These are phyloP conservation scores for Cochlearia excelsa DNA, from an alignment of 345 rosid genomes.

Conservation along the genomic window DNA sequence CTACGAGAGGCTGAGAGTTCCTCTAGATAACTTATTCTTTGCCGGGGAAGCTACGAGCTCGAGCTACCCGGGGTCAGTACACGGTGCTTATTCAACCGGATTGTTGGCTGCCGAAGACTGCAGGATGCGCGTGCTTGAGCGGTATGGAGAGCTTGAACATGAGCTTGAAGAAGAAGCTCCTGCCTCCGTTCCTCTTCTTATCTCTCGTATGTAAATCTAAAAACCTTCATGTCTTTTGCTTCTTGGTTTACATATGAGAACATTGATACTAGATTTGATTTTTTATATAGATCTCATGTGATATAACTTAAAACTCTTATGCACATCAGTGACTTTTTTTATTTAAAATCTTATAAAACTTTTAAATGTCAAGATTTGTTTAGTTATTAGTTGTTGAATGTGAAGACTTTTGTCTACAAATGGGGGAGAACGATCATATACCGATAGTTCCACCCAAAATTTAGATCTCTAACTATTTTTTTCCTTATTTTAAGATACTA, in stretches of 20 bases:
- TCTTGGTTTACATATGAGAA: too few relatives aligned
- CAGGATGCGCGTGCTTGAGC: constrained; percentile 92
- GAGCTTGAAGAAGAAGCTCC: constrained; percentile 72
- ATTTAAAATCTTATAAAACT: too few relatives aligned
- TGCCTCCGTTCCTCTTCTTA: constrained; percentile 68
- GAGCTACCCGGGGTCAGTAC: constrained; percentile 85
- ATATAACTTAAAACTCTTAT: too few relatives aligned
- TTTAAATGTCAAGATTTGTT: too few relatives aligned
- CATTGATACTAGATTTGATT: background rate
- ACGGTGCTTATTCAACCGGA: constrained; percentile 94
- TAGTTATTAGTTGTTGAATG: too few relatives aligned
- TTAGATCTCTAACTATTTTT: too few relatives aligned
- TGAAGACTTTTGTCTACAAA: too few relatives aligned
- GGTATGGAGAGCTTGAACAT: constrained; percentile 72
- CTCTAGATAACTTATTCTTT: constrained; percentile 93
- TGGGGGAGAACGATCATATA: too few relatives aligned
- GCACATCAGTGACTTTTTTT: background rate
- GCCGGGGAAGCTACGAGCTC: constrained; percentile 96
- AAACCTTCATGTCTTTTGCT: background rate
- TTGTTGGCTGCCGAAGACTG: constrained; percentile 87
- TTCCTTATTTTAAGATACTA: too few relatives aligned
- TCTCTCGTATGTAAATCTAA: constrained; percentile 63
- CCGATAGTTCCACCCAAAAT: too few relatives aligned
- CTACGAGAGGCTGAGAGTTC: constrained; percentile 80
- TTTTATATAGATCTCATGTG: too few relatives aligned